Conservation (phyloP, 1,284 basidiomycete species). For the Rhodofomes roseus region DNA sequence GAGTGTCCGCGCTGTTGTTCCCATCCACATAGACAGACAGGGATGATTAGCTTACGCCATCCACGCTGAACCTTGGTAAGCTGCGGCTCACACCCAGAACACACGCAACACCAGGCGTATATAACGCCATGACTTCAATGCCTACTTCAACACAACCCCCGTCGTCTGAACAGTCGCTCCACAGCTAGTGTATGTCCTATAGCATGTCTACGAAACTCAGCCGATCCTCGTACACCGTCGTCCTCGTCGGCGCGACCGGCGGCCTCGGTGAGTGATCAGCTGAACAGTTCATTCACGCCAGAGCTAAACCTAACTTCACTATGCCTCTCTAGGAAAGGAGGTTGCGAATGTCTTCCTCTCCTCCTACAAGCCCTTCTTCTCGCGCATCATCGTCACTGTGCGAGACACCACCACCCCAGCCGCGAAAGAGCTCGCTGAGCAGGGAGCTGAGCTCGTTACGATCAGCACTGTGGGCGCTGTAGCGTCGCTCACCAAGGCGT, state of each 20-base stretch:
- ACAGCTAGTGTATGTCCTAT: constrained; percentile 13
- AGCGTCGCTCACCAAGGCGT: constrained; percentile 15
- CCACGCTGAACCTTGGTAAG: background rate
- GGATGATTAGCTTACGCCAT: background rate
- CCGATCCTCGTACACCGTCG: constrained; percentile 18
- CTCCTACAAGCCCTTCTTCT: constrained; percentile 20
- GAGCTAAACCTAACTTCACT: background rate
- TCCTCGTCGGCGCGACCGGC: constrained; percentile 26
- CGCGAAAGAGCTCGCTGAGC: constrained; percentile 17
- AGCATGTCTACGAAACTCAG: constrained; percentile 16
- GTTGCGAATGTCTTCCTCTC: constrained; percentile 18
- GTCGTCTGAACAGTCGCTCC: background rate
- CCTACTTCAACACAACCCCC: background rate
- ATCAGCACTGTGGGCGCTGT: constrained; percentile 9
- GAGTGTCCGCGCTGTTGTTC: too few species aligned
- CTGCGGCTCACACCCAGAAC: background rate
- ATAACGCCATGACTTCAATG: background rate
- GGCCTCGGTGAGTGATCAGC: constrained; percentile 21
- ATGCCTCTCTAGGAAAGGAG: constrained; percentile 7
- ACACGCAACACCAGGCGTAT: background rate
- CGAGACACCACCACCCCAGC: constrained; percentile 19
- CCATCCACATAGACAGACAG: too few species aligned
- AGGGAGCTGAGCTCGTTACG: constrained; percentile 21
- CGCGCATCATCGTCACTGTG: constrained; percentile 20
- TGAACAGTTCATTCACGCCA: background rate